Base-by-base conservation (phyloP, 2,329 filamentous ascomycete species). In the Biscogniauxia sp. region DNA sequence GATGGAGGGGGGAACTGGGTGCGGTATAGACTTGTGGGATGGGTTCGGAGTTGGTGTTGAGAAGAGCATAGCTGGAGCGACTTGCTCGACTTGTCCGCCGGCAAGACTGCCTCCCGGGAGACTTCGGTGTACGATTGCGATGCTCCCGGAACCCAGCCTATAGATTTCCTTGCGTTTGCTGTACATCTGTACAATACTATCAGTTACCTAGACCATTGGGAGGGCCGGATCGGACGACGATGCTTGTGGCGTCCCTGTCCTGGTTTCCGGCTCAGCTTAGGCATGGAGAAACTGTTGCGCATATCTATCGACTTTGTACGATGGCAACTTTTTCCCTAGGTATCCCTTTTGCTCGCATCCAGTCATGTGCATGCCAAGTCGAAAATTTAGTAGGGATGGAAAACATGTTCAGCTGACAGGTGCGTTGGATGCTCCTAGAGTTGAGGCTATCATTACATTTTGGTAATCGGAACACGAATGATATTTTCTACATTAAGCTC, bases 121-220 rank as follows among this genome's bases (percentile, higher is more conserved):
- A 11, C 28, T 17, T 45, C 53, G 54, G 62, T 70, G 66, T 72
- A 72, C 66, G 68, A 69, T 69, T 69, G 37, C 65, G 66, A 66
- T 60, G 61, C 65, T 65, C 61, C 57, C 61, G 57, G 58, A 68
- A 65, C 59, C 54, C 23, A 58, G 64, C 63, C 66, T 64, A 70
- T 71, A 73, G 70, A 72, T 72, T 73, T 73, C 64, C 61, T 71
- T 70, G 63, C 58, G 66, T 68, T 70, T 64, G 60, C 66, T 73
- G 70, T 72, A 72, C 69, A 73, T 71, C 66, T 72, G 70, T 70
- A 70, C 67, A 66, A 73, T 73, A 74, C 65, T 63, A 68, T 71
- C 68, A 59, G 69, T 64, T 63, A 66, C 65, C 63, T 65, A 67
- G 66, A 67, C 54, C 54, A 56, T 53, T 56, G 53, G 55, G 60